Evolutionary conservation across 1,284 basidiomycete species (phyloP), one percentile per base, ranked within the genome.

Genomic region (Trametes sp.): DNA sequence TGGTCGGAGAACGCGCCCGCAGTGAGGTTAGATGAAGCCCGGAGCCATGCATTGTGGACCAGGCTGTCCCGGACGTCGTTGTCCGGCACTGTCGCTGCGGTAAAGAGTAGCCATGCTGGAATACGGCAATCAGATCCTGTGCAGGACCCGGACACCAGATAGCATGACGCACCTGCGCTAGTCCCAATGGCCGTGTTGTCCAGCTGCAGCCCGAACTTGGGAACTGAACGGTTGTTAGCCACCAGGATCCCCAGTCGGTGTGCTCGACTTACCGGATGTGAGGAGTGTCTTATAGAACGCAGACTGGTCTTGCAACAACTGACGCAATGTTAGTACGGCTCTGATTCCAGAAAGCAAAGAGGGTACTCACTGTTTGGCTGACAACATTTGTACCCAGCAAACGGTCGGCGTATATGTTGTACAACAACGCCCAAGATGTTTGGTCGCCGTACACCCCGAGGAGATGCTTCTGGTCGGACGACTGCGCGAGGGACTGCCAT

Each of bases 321-420:
- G 38, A 19, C 16, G 42, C 2, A 31, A 6, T 31, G 41, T 6
- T 26, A 21, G 28, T 31, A 3, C 10, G 31, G 29, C 16, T 57
- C 33, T 1, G 11, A 42, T 24, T n/a, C 19, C 16, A n/a, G 11
- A 33, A 8, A 52, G 24, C n/a, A 23, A 36, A 57, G 9, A 57
- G n/a, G n/a, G 23, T 14, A 62, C 69, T n/a, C 45, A 73, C 72
- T n/a, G 63, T 50, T 28, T 63, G 46, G 46, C 54, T 56, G 1
- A 73, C 54, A 13, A 73, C 24, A 19, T 61, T 51, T 0, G 62
- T 65, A 16, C 62, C 57, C 1, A 90, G 77, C 31, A 90, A 74
- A 69, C 82, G 85, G 74, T 90, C 88, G 5, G 81, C 85, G 61
- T 80, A 88, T 26, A 90, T 71, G 73, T 90, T 90, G 75, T 90